Percentiles rank a stretch among this genome's conserved stretches.
Conservation (phyloP, 116 monocot species). For the Thalassia testudinum region DNA sequence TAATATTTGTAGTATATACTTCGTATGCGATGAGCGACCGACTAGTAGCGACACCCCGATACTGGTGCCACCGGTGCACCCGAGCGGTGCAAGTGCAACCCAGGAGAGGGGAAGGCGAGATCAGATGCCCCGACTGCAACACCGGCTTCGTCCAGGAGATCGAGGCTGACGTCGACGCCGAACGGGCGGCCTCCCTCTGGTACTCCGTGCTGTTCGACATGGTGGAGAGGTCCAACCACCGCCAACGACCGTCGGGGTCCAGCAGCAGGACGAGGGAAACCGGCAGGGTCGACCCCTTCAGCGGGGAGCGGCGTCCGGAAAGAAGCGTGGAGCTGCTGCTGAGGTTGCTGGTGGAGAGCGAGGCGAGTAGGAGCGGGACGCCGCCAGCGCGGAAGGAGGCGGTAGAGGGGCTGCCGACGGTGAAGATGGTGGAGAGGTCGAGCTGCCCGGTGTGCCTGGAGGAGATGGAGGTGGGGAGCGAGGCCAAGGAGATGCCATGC, state of each 20-base stretch:
- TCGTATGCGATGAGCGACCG: no score
- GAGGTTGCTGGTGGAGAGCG: constrained; percentile 48
- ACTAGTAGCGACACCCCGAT: constrained; percentile 6
- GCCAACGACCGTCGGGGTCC: constrained; percentile 3
- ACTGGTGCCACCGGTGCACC: constrained; percentile 60
- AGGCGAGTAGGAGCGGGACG: constrained; percentile 31
- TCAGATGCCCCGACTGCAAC: constrained; percentile 52
- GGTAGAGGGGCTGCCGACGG: constrained; percentile 32
- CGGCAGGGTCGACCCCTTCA: constrained; percentile 1
- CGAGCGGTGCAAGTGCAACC: constrained; percentile 15
- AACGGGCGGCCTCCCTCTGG: constrained; percentile 26
- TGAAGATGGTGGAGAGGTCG: constrained; percentile 19
- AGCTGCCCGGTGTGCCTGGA: constrained; percentile 60
- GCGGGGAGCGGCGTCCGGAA: no score
- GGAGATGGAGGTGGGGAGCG: constrained; percentile 25
- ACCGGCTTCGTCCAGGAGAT: constrained; percentile 37
- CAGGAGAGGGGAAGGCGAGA: constrained; percentile 30
- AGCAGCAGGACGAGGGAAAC: constrained; percentile 5
- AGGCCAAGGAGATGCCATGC: constrained; percentile 60
- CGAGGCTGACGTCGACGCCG: constrained; percentile 10
- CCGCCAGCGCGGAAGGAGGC: constrained; percentile 44
- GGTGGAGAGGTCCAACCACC: constrained; percentile 11
- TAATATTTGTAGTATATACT: no score
- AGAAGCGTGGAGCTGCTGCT: constrained; percentile 28
- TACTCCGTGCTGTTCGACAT: constrained; percentile 34